Evolutionary conservation across 768 basidiomycete genomes (phyloP), one percentile per base, ranked within the genome.

Genomic region (Mycena polygramma): DNA sequence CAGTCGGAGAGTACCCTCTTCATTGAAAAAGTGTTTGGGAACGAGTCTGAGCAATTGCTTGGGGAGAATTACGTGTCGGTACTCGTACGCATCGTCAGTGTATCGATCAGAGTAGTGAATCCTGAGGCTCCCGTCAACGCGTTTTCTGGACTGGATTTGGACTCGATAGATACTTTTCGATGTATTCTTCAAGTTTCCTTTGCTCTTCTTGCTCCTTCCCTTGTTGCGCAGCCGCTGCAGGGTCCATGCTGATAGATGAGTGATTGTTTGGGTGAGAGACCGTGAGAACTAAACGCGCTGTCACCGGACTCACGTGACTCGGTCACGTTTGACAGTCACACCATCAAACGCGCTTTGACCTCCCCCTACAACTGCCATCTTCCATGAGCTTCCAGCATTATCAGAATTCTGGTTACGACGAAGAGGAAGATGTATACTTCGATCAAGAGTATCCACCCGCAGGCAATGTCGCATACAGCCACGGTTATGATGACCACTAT

Each of bases 1-100:
- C 49, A 98, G 88, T 5, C 96, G 89, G 63, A 99, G 86, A 6
- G 92, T 89, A 7, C 94, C 94, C 49, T 87, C 84, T 66, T 95
- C 93, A 49, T 88, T 90, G 78, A 95, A 96, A 77, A 90, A 91
- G 36, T 91, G 86, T 79, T 96, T 95, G 7, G 97, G 98, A 36
- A 99, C 88, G 83, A 97, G 86, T 83, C 97, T 96, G 81, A 98
- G 87, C 73, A 99, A 90, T 66, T 93, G 94, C 79, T 98, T 98
- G 8, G 97, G 97, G 22, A 99, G 84, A 74, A 98, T 98, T 74
- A 99, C 97, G 81, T 99, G 97, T 66, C 95, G 93, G 79, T 98
- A 99, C 85, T 99, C 97, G 81, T 88, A 98, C 73, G 88, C 83
- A 80, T 97, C 95, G 81, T 99, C 97, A 10, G 94, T 89, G 80